A percentile compares a stretch with the other conserved stretches of the same genome.
Conservation (phyloP, 495 filamentous ascomycete species). For the Tuber melanosporum region DNA sequence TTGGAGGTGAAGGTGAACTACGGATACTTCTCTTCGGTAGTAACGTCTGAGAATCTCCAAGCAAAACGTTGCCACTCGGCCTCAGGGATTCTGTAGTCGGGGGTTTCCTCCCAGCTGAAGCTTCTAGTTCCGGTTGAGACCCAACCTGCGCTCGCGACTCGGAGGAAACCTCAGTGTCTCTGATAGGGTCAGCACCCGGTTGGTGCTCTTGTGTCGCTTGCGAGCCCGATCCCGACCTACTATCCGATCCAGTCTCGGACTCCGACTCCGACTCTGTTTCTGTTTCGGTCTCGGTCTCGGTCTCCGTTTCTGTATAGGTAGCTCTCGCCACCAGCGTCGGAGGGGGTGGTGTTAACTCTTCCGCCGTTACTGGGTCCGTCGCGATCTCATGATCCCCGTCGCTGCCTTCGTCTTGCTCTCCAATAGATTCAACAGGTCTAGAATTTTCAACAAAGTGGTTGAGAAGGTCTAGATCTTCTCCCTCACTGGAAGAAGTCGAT, state of each 20-base stretch:
- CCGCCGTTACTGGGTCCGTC: background rate
- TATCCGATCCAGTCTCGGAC: slow-evolving; percentile 7
- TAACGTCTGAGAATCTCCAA: slow-evolving; percentile 27
- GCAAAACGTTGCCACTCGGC: slow-evolving; percentile 11
- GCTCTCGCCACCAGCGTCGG: background rate
- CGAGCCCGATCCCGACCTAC: background rate
- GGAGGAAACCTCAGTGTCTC: background rate
- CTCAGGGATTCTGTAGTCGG: slow-evolving; percentile 15
- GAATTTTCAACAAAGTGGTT: slow-evolving; percentile 11
- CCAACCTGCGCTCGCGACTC: background rate
- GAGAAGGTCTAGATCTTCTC: slow-evolving; percentile 16
- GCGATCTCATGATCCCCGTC: slow-evolving; percentile 15
- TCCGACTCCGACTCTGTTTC: slow-evolving; percentile 22
- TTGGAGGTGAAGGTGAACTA: slow-evolving; percentile 33
- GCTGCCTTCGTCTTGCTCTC: slow-evolving; percentile 1
- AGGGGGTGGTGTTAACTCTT: background rate
- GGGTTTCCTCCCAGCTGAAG: slow-evolving; percentile 9
- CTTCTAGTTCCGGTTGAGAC: slow-evolving; percentile 2
- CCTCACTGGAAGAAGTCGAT: slow-evolving; percentile 26
- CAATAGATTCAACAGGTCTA: background rate
- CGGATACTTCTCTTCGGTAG: slow-evolving; percentile 38
- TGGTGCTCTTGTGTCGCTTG: background rate
- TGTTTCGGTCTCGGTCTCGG: slow-evolving; percentile 21
- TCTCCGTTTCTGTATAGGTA: slow-evolving; percentile 17
- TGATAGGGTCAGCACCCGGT: background rate